Conservation (phyloP, 768 basidiomycete species). For the Phylloporus rhodoxanthus region DNA sequence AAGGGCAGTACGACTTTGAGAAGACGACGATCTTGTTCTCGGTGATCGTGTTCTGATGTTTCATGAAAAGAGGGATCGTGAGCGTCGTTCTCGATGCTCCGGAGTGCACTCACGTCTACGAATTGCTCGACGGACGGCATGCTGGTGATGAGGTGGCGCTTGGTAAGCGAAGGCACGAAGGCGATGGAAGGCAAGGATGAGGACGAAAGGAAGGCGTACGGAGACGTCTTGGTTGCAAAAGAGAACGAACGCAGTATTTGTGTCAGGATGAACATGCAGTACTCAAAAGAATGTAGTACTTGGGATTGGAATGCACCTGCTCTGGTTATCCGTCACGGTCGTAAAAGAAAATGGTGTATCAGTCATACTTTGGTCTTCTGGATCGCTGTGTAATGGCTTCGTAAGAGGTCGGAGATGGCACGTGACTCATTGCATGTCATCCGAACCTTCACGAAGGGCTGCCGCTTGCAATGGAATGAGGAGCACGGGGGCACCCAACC, state of each 20-base stretch:
- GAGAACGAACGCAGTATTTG: conserved; percentile 23
- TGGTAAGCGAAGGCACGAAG: conserved; percentile 23
- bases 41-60: conserved; percentile 39
- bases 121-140: conserved; percentile 30
- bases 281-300: background rate
- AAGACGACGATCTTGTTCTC: conserved; percentile 53
- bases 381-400: background rate
- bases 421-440: background rate
- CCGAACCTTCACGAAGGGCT: too few species aligned
- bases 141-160: conserved; percentile 9
- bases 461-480: too few species aligned
- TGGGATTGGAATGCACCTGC: background rate
- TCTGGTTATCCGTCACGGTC: background rate
- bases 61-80: conserved; percentile 33
- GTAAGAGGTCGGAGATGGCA: background rate
- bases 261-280: conserved; percentile 5
- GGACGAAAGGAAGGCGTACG: background rate
- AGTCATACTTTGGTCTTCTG: background rate
- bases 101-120: conserved; percentile 34
- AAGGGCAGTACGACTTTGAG: conserved; percentile 55
- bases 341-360: too few species aligned
- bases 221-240: conserved; percentile 1
- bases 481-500: too few species aligned
- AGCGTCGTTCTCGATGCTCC: background rate
- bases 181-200: conserved; percentile 20